A percentile compares a stretch with the other conserved stretches of the same genome.
Evolutionary conservation across 495 filamentous ascomycete genomes (phyloP).

Genomic region (Choiromyces venosus): DNA sequence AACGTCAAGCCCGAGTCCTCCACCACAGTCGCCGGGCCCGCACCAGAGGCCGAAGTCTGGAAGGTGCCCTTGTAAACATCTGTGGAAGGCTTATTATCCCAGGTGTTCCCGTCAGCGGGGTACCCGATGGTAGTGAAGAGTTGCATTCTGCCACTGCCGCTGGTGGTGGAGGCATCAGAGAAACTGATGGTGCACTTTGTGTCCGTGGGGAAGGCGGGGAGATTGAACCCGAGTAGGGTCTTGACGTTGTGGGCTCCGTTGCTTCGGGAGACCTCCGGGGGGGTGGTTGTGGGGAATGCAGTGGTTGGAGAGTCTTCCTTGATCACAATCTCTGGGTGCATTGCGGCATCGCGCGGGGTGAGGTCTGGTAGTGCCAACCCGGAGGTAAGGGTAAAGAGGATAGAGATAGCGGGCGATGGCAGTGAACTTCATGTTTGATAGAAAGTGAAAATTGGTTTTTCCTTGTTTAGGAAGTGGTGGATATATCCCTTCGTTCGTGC

Average conservation of each 20-base stretch:
- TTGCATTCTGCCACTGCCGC: neutral
- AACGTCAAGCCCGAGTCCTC: neutral
- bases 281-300: neutral
- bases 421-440: neutral
- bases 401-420: neutral
- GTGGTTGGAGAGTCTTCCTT: neutral
- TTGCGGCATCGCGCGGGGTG: accelerated
- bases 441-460: neutral
- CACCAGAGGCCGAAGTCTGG: neutral
- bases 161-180: neutral
- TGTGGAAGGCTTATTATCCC: neutral
- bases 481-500: no score
- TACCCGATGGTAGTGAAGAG: neutral
- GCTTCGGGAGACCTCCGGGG: neutral
- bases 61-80: neutral
- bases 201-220: neutral
- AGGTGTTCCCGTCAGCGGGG: neutral
- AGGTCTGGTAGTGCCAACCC: neutral
- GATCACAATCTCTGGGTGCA: neutral
- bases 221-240: neutral
- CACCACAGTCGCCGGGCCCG: neutral
- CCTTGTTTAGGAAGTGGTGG: neutral
- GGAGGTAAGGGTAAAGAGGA: neutral
- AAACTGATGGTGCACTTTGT: neutral
- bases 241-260: neutral